Evolutionary conservation across 129 eudicot genomes (phyloP).

Genomic region (Pulicaria dysenterica): DNA sequence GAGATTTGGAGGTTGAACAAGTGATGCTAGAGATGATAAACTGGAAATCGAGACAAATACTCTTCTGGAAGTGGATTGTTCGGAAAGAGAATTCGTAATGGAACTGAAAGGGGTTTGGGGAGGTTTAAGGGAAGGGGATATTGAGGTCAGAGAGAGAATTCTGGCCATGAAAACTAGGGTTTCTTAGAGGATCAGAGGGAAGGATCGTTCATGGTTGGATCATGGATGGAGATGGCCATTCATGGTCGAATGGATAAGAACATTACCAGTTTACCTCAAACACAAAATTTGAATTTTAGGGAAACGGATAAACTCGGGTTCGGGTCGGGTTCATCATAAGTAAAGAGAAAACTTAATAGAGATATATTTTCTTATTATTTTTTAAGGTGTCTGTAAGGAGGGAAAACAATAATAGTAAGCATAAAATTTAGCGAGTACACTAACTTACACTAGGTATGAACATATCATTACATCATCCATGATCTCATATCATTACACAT

Average conservation of each 20-base stretch:
- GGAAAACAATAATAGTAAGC: too few species aligned
- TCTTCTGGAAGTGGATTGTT: conserved; percentile 41
- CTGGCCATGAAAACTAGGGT: conserved; percentile 46
- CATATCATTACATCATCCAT: too few species aligned
- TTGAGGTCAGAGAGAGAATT: conserved; percentile 44
- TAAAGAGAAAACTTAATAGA: too few species aligned
- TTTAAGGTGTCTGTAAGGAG: too few species aligned
- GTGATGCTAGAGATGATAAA: conserved; percentile 39
- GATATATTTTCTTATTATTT: too few species aligned
- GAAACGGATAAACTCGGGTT: too few species aligned
- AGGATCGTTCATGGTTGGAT: conserved; percentile 16
- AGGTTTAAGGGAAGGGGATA: conserved; percentile 39
- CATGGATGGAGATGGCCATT: not conserved
- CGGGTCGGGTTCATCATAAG: too few species aligned
- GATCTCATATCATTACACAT: too few species aligned
- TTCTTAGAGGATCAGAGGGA: conserved; percentile 8
- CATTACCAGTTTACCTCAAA: not conserved
- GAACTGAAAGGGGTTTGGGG: conserved; percentile 18
- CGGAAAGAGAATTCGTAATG: conserved; percentile 11
- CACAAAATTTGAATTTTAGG: not conserved
- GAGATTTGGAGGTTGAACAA: conserved; percentile 31
- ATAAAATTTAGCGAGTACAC: too few species aligned
- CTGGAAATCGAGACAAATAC: conserved; percentile 46
- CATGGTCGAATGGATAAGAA: conserved; percentile 22
- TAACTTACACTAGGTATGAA: too few species aligned